Evolutionary conservation across 1,284 basidiomycete genomes (phyloP), one percentile per base, ranked within the genome.

Genomic region (Crucibulum cyathiforme): DNA sequence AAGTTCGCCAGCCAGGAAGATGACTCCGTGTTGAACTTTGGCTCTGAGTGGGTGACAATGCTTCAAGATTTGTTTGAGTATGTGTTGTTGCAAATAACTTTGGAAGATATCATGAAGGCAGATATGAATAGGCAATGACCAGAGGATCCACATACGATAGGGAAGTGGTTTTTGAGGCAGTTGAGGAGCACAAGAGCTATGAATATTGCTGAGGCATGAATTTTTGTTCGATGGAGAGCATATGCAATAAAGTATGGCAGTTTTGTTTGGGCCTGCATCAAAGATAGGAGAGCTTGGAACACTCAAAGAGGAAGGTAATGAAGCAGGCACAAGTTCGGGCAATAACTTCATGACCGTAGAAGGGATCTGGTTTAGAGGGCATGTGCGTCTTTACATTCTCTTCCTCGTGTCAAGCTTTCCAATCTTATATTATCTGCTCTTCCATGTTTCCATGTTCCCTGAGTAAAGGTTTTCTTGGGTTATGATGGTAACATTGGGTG

Each of bases 31-130:
- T n/a, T n/a, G n/a, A n/a, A n/a, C n/a, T n/a, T n/a, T n/a, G n/a
- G n/a, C n/a, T n/a, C n/a, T n/a, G n/a, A n/a, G n/a, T n/a, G n/a
- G n/a, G 93, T 95, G 51, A 98, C 95, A 53, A 98, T 93, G 19
- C 89, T 89, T 95, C 95, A 98, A 0, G 93, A 95, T 77, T 96
- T 95, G 86, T 98, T 98, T 15, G 93, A 95, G 72, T 96, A 97
- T 0, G 95, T 98, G 74, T 98, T 95, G 81, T 98, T 95, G 77
- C 94, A 96, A 65, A 96, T 93, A 17, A 95, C 92, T 76, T 95
- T 95, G 5, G 88, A 90, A 0, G 91, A 89, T 63, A 98, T 94
- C 96, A 98, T 98, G 74, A 95, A 95, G 0, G 95, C 94, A 0
- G 93, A 95, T 10, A 98, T 91, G 74, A 96, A 97, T 0, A 98